Conservation (phyloP, 352 stramenopile species). For the Globisporangium irregulare region DNA sequence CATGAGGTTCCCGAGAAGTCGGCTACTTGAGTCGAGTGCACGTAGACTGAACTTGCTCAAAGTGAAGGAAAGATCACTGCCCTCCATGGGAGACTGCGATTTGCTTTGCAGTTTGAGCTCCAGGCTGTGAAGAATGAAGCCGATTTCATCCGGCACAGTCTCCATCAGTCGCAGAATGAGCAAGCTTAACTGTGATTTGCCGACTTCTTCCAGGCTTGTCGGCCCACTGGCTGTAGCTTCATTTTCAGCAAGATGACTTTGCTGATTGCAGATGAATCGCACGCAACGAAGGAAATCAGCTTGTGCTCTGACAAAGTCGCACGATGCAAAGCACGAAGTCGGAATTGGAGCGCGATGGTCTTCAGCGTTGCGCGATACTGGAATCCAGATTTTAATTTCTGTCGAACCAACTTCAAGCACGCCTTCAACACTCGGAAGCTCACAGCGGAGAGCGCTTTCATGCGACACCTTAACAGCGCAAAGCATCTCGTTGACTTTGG, state of each 20-base stretch:
- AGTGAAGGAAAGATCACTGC: neutral
- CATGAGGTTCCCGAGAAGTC: neutral
- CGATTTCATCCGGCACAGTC: slow-evolving; percentile 9
- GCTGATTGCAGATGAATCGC: neutral
- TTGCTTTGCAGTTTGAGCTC: slow-evolving; percentile 13
- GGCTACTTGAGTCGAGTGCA: slow-evolving; percentile 1
- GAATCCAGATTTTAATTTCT: slow-evolving; percentile 27
- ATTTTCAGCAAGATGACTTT: neutral
- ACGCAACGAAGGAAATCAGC: neutral
- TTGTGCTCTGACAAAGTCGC: neutral
- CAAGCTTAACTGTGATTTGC: neutral
- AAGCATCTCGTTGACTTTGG: slow-evolving; percentile 18
- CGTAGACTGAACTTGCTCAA: slow-evolving; percentile 10
- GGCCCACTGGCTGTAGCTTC: neutral
- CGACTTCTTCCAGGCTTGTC: neutral
- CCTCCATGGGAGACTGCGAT: neutral
- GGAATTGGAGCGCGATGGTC: slow-evolving; percentile 23
- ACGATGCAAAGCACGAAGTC: slow-evolving; percentile 10
- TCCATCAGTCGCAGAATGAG: slow-evolving; percentile 13
- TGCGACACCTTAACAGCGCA: slow-evolving; percentile 19
- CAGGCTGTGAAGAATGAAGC: slow-evolving; percentile 8
- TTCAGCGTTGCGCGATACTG: slow-evolving; percentile 14
- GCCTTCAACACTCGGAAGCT: slow-evolving; percentile 10
- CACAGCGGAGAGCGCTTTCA: neutral
- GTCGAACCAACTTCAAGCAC: slow-evolving; percentile 20